Evolutionary conservation across 345 rosid genomes (phyloP), one percentile per base, ranked within the genome.

Genomic region (Pistacia atlantica): DNA sequence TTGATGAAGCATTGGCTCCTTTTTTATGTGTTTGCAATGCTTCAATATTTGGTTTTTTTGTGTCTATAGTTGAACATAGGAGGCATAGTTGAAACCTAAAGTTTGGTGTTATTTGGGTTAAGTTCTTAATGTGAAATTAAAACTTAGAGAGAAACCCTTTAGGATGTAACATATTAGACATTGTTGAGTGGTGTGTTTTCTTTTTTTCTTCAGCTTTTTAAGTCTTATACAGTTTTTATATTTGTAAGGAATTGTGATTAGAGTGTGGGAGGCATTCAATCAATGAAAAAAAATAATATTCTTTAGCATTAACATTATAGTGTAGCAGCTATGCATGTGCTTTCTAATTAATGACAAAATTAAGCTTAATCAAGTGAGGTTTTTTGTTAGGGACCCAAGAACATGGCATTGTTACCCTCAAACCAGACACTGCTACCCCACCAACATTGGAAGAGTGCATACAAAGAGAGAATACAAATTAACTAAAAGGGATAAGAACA

Each of bases 21-120:
- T 82, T 82, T 86, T 78, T 37, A n/a, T 59, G 75, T 72, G 79
- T 68, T 69, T 83, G 78, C 84, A 79, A 83, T 84, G 84, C 84
- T 82, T 81, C 75, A 31, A 28, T 16, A 12, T 8, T 42, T 5
- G 48, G 35, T 70, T 58, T 73, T 58, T 73, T 17, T 63, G 55
- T 81, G 75, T 66, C 55, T 54, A 77, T 77, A 65, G 28, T 25
- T 11, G 65, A 55, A 75, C 35, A 42, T 66, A 28, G 25, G n/a
- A 63, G 6, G 28, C 7, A 4, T 25, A 28, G 10, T 68, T 54
- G 35, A 69, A 69, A 59, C 54, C 48, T 73, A 6, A 64, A 11
- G 33, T 46, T 31, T 59, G n/a, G 33, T 31, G 33, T 31, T 31
- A 8, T 46, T 65, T 66, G 49, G 70, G 38, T 80, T 63, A 78